phyloP scores from a whole-genome alignment of 257 asterid species.

The Jaltomata sinuosa region DNA sequence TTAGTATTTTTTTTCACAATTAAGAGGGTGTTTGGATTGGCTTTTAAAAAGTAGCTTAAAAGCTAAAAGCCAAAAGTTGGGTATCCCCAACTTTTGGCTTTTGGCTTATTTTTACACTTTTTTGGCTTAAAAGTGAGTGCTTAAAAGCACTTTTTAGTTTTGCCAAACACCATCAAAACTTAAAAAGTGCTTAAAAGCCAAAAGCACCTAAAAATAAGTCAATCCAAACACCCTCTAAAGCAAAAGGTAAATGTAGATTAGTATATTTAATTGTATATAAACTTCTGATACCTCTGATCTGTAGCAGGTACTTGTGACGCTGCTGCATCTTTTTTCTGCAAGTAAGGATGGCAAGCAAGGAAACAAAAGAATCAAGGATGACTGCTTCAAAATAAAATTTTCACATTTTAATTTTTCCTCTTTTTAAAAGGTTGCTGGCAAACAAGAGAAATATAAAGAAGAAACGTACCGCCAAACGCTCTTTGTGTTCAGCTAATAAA shows the following conservation, averaged over 20 bases:
- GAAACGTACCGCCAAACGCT: constrained; percentile 36
- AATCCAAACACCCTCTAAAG: too few relatives aligned
- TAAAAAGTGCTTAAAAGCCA: too few relatives aligned
- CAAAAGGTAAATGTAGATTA: not conserved
- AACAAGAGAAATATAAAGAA: not conserved
- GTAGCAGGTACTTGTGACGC: constrained; percentile 25
- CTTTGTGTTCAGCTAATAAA: constrained; percentile 74
- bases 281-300: constrained; percentile 38
- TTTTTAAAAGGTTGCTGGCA: not conserved
- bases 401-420: not conserved
- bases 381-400: not conserved
- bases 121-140: too few relatives aligned
- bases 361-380: constrained; percentile 6
- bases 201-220: too few relatives aligned
- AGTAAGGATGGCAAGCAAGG: constrained; percentile 3
- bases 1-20: not conserved
- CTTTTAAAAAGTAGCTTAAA: too few relatives aligned
- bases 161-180: too few relatives aligned
- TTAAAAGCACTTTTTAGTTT: too few relatives aligned
- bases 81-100: too few relatives aligned
- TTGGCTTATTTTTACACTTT: too few relatives aligned
- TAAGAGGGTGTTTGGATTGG: too few relatives aligned
- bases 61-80: too few relatives aligned
- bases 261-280: not conserved
- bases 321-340: constrained; percentile 57